Evolutionary conservation across 108 stramenopile species (phyloP).

Genomic region (Epithemia pelagica): DNA sequence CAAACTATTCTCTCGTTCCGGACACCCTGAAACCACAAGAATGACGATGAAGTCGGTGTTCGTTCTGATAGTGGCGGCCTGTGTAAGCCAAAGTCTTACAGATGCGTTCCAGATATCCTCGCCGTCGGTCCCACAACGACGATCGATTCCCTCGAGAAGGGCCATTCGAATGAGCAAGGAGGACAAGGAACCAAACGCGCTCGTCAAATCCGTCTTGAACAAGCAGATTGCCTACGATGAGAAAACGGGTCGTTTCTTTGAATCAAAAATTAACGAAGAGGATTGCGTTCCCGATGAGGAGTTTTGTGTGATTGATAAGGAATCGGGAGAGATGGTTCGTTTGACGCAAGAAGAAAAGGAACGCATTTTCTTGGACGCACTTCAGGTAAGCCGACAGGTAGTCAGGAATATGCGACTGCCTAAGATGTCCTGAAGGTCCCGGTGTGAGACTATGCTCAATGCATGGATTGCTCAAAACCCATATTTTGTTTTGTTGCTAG

Average conservation of each 20-base stretch:
- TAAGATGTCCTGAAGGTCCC: neutral
- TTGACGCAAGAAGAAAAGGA: constrained; percentile 87
- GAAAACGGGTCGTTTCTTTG: constrained; percentile 66
- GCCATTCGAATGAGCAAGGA: neutral
- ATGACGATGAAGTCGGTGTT: neutral
- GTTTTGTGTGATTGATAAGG: constrained; percentile 70
- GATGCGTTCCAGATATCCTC: neutral
- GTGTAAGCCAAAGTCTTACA: too few relatives aligned
- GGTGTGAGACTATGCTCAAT: neutral
- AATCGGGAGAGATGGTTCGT: constrained; percentile 53
- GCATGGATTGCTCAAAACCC: neutral
- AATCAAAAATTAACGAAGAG: constrained; percentile 41
- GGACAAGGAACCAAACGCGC: neutral
- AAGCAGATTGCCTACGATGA: constrained; percentile 77
- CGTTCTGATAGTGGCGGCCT: neutral
- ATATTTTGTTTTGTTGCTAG: constrained; percentile 16
- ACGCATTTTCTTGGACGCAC: constrained; percentile 89
- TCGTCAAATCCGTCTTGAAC: constrained; percentile 3
- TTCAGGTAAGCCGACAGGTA: constrained; percentile 76
- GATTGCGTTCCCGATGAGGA: constrained; percentile 81
- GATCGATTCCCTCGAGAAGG: too few relatives aligned
- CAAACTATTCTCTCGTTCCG: too few relatives aligned
- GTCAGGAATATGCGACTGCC: too few relatives aligned
- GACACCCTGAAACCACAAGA: too few relatives aligned
- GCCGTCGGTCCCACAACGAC: too few relatives aligned